Percentiles rank a stretch among this genome's conserved stretches.
phyloP scores from a whole-genome alignment of 345 rosid species.

The Moringa oleifera region DNA sequence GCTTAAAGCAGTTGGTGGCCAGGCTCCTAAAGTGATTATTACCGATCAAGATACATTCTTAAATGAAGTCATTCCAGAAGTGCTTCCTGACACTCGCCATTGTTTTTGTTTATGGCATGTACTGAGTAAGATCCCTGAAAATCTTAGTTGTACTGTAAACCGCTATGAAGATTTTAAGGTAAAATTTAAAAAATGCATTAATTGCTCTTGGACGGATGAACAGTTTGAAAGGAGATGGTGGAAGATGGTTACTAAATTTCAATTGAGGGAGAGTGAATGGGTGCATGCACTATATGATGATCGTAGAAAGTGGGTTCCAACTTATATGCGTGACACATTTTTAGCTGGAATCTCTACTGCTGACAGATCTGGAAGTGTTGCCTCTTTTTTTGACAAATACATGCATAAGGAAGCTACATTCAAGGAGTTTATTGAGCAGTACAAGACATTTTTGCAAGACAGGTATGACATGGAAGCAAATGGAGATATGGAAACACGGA shows the following conservation, averaged over 20 bases:
- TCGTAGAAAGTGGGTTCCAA: conserved; percentile 44
- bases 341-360: conserved; percentile 30
- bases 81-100: conserved; percentile 38
- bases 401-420: conserved; percentile 25
- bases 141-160: conserved; percentile 24
- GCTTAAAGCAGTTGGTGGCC: conserved; percentile 43
- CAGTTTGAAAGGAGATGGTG: conserved; percentile 42
- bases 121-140: conserved; percentile 35
- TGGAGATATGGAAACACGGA: conserved; percentile 37
- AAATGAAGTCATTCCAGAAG: conserved; percentile 27
- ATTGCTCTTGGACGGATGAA: conserved; percentile 42
- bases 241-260: conserved; percentile 34
- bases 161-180: conserved; percentile 31
- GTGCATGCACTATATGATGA: conserved; percentile 40
- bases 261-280: conserved; percentile 37
- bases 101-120: conserved; percentile 30
- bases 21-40: conserved; percentile 32
- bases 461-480: conserved; percentile 37
- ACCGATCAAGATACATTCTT: conserved; percentile 37
- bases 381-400: conserved; percentile 22
- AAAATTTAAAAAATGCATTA: conserved; percentile 34
- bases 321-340: conserved; percentile 26
- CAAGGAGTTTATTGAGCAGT: conserved; percentile 36
- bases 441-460: conserved; percentile 29
- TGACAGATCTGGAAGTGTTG: conserved; percentile 18